These are phyloP conservation scores for Fusarium pseudonygamai DNA, from an alignment of 2,329 filamentous ascomycete genomes.

Conservation along the genomic window DNA sequence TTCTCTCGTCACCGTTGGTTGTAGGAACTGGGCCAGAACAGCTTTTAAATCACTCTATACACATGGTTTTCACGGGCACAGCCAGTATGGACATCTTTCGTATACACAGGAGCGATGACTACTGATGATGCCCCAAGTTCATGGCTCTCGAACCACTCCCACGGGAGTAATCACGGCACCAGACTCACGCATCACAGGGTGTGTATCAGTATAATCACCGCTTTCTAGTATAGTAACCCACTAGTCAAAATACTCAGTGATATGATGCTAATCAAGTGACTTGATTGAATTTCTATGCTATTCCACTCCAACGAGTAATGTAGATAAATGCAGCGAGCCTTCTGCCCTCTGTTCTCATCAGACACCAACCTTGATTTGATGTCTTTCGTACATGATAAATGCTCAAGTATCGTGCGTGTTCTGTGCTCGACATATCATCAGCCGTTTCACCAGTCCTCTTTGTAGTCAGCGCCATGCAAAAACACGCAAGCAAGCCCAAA, in stretches of 20 bases:
- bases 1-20: neutral
- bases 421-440: conserved; percentile 25
- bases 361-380: conserved; percentile 11
- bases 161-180: neutral
- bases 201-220: neutral
- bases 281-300: conserved; percentile 24
- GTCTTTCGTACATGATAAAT: conserved; percentile 26
- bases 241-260: neutral
- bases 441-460: conserved; percentile 32
- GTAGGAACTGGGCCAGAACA: neutral
- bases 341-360: conserved; percentile 3
- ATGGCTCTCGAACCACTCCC: neutral
- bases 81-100: no score
- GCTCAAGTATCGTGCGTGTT: conserved; percentile 29
- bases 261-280: conserved; percentile 6
- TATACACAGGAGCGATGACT: neutral
- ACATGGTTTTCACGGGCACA: neutral
- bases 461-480: conserved; percentile 40
- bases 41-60: neutral
- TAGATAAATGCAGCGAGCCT: conserved; percentile 16
- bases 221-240: neutral
- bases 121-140: neutral
- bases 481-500: conserved; percentile 14
- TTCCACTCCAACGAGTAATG: conserved; percentile 4
- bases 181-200: neutral